phyloP scores from a whole-genome alignment of 306 rosid species.

The Lathyrus oleraceus region DNA sequence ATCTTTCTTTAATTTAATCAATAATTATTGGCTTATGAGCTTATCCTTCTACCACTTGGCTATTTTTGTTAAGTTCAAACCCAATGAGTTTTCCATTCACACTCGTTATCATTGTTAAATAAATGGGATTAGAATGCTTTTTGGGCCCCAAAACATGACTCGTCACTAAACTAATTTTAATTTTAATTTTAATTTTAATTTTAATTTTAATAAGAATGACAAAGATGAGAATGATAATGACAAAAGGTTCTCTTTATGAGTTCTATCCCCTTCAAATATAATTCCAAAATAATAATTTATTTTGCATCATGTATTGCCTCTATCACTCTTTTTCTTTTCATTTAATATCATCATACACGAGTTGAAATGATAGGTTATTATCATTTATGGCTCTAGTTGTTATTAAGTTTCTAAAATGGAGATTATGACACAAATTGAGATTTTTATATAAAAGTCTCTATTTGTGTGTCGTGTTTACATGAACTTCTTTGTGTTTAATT shows the following conservation, averaged over 20 bases:
- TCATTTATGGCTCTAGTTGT: conserved; percentile 13
- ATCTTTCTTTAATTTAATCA: conserved; percentile 42
- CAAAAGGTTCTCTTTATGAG: conserved; percentile 20
- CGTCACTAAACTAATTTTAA: conserved; percentile 37
- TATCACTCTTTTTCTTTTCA: conserved; percentile 9
- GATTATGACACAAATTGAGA: conserved; percentile 26
- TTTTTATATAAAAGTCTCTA: conserved; percentile 1
- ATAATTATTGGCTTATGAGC: conserved; percentile 32
- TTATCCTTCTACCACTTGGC: conserved; percentile 23
- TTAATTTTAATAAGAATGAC: conserved; percentile 25
- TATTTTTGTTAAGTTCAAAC: conserved; percentile 16
- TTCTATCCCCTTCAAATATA: conserved; percentile 4
- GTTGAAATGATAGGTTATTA: background rate
- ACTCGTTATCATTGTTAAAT: conserved; percentile 27
- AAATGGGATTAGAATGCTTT: conserved; percentile 25
- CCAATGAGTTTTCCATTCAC: conserved; percentile 23
- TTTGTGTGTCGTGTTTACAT: conserved; percentile 39
- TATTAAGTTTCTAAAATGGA: conserved; percentile 18
- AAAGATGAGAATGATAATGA: conserved; percentile 26
- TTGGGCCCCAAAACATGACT: conserved; percentile 38
- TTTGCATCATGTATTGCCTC: conserved; percentile 30
- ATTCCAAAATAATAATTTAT: conserved; percentile 5
- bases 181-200: conserved; percentile 26
- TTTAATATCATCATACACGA: conserved; percentile 18
- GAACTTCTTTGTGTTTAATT: conserved; percentile 19